phyloP scores from a whole-genome alignment of 225 moss, liverwort and hornwort genomes.

The Lunularia cruciata region DNA sequence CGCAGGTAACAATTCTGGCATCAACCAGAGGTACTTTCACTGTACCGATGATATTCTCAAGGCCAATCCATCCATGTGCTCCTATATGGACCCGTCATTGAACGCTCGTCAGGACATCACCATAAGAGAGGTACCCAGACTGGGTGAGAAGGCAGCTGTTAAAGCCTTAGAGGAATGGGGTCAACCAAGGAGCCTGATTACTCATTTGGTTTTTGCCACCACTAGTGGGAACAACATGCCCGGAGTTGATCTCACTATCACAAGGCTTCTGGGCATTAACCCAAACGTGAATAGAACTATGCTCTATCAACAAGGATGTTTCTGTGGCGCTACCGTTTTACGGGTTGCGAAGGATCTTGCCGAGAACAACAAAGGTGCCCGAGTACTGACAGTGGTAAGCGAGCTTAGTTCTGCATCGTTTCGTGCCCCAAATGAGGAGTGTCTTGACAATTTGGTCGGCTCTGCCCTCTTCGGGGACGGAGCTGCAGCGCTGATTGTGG shows the following conservation, averaged over 20 bases:
- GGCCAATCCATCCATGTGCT: conserved; percentile 19
- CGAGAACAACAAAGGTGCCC: too few species aligned
- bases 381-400: conserved; percentile 24
- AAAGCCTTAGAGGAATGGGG: conserved; percentile 55
- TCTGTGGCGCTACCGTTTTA: conserved; percentile 26
- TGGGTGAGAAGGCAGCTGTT: conserved; percentile 48
- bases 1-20: conserved; percentile 42
- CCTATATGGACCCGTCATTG: conserved; percentile 34
- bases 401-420: conserved; percentile 24
- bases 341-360: conserved; percentile 55
- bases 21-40: conserved; percentile 53
- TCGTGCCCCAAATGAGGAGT: conserved; percentile 29
- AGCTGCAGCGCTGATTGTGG: conserved; percentile 38
- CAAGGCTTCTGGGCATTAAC: conserved; percentile 7
- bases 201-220: conserved; percentile 56
- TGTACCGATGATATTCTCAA: conserved; percentile 41
- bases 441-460: conserved; percentile 29
- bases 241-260: conserved; percentile 21
- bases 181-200: conserved; percentile 24
- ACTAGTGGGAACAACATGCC: too few species aligned
- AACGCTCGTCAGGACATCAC: conserved; percentile 47
- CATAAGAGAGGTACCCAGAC: conserved; percentile 61
- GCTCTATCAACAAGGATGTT: too few species aligned
- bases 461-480: conserved; percentile 39
- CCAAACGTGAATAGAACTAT: conserved; percentile 14